These are phyloP conservation scores for Apiospora malaysiana DNA, from an alignment of 2,329 filamentous ascomycete species.

Conservation along the genomic window DNA sequence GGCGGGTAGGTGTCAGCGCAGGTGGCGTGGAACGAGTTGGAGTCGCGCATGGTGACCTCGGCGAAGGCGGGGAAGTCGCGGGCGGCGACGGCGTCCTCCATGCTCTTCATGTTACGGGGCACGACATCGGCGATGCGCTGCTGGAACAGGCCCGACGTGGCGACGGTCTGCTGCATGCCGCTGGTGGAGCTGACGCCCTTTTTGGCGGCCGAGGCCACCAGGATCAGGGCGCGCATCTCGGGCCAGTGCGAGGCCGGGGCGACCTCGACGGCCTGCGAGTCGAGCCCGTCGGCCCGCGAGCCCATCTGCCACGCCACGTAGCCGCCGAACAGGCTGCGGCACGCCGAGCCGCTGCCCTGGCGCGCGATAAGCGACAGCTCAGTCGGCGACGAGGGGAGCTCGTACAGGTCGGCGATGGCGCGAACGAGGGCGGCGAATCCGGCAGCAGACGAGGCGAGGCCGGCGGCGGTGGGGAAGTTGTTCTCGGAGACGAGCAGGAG, in stretches of 20 bases:
- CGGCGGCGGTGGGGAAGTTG: constrained; percentile 98
- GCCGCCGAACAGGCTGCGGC: constrained; percentile 89
- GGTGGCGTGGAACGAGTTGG: constrained; percentile 94
- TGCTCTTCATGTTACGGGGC: constrained; percentile 79
- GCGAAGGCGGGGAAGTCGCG: constrained; percentile 88
- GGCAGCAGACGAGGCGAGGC: constrained; percentile 76
- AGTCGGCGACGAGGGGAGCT: constrained; percentile 78
- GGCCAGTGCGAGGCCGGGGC: constrained; percentile 93
- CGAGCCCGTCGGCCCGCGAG: constrained; percentile 74
- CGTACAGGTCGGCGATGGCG: constrained; percentile 90
- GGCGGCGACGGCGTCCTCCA: constrained; percentile 80
- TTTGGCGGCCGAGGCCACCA: constrained; percentile 92
- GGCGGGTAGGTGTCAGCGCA: constrained; percentile 96
- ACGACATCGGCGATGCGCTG: constrained; percentile 78
- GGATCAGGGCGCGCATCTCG: constrained; percentile 87
- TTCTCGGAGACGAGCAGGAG: constrained; percentile 93
- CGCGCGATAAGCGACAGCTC: constrained; percentile 89
- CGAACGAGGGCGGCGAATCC: constrained; percentile 76
- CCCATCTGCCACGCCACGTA: constrained; percentile 96
- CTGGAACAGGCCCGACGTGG: constrained; percentile 86
- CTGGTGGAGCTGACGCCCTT: constrained; percentile 93
- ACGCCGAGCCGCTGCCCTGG: constrained; percentile 94
- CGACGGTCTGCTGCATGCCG: constrained; percentile 97
- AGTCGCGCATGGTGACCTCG: constrained; percentile 93
- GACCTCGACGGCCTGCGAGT: constrained; percentile 88